Evolutionary conservation across 2,329 filamentous ascomycete genomes (phyloP), one percentile per base, ranked within the genome.

Genomic region (Verticillium longisporum): DNA sequence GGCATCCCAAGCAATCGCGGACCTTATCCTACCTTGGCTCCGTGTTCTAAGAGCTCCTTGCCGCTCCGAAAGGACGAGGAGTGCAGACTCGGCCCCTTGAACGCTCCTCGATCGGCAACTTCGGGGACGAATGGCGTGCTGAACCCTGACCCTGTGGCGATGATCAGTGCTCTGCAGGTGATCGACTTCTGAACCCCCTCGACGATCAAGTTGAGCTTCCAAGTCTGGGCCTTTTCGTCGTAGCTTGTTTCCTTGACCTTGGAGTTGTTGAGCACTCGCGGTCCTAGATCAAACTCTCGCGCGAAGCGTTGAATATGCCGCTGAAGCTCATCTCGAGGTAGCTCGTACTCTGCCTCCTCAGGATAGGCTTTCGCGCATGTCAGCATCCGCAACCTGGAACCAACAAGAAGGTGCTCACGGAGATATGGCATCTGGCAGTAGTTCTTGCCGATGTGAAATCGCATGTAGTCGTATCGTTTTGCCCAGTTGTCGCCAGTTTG

Each of bases 401-500:
- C 3, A 2, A 6, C 15, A 50, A 6, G 18, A 9, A 0, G 41
- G 41, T 11, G 3, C 41, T 21, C 11, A 50, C 41, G 41, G 34
- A 74, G 64, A 55, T 71, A 78, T 0, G 76, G 75, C 59, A 74
- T 61, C 26, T 76, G 69, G 58, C 71, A 74, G 38, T 65, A 67
- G 0, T 71, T 68, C 0, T 73, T 76, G 5, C 72, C 71, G 2
- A 77, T 63, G 59, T 79, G 77, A 45, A 79, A 75, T n/a, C 65
- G 63, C 60, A 77, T 37, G 55, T 64, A 71, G 57, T 78, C 75
- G 56, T 78, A 78, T 1, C 76, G 71, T 3, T 66, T 61, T 0
- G 67, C 66, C 76, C 76, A 78, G 61, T 74, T 77, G 61, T 78
- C 75, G 2, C 76, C 76, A 0, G 72, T 63, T 1, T 66, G 63